Evolutionary conservation across 2,329 filamentous ascomycete genomes (phyloP).

Genomic region (Aspergillus ibericus): DNA sequence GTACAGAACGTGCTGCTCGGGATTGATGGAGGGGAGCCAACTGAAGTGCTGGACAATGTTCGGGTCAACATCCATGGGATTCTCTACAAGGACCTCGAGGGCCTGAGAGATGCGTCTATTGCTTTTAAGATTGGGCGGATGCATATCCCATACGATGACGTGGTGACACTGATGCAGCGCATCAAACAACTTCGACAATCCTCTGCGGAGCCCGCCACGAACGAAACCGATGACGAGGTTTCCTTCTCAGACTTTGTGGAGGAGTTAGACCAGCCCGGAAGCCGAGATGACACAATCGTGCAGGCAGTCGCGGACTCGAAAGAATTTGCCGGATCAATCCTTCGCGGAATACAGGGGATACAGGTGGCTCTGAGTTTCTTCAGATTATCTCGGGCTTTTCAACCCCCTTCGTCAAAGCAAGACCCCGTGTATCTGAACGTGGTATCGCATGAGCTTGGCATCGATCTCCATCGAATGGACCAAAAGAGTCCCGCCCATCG

Average conservation of each 20-base stretch:
- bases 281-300: conserved; percentile 66
- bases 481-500: conserved; percentile 90
- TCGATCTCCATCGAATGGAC: conserved; percentile 89
- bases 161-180: conserved; percentile 52
- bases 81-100: conserved; percentile 79
- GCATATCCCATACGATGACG: conserved; percentile 86
- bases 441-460: conserved; percentile 93
- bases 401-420: conserved; percentile 64
- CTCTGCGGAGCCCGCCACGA: conserved; percentile 33
- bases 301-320: conserved; percentile 88
- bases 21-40: conserved; percentile 76
- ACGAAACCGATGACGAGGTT: conserved; percentile 57
- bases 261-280: conserved; percentile 70
- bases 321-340: conserved; percentile 84
- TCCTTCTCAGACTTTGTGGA: conserved; percentile 72
- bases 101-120: conserved; percentile 84
- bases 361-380: conserved; percentile 93
- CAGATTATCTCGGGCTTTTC: conserved; percentile 77
- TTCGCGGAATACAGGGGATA: conserved; percentile 92
- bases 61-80: conserved; percentile 90
- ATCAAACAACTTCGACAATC: conserved; percentile 37
- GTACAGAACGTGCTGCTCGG: conserved; percentile 86
- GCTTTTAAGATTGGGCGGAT: conserved; percentile 87
- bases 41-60: conserved; percentile 84
- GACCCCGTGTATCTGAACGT: conserved; percentile 78